Percentiles rank a stretch among this genome's conserved stretches.
phyloP scores from a whole-genome alignment of 2,329 filamentous ascomycete genomes.

The Ambrosiella xylebori region DNA sequence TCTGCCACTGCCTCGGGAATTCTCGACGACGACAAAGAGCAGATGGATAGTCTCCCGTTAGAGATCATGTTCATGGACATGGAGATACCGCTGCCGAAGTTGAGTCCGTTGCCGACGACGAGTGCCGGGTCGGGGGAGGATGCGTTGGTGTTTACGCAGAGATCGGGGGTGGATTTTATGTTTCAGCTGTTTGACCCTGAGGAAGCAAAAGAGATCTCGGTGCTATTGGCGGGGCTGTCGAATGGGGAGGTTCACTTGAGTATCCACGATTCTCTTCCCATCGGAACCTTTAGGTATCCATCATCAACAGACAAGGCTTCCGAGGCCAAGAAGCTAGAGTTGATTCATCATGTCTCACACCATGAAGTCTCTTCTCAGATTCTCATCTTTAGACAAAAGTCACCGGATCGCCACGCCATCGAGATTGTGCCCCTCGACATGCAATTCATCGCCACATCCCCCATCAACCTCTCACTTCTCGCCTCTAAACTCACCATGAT shows the following conservation, averaged over 20 bases:
- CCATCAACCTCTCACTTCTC: conserved; percentile 66
- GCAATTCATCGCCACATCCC: conserved; percentile 62
- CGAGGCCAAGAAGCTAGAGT: conserved; percentile 18
- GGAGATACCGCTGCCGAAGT: conserved; percentile 56
- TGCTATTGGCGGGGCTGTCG: conserved; percentile 57
- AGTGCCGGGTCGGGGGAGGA: conserved; percentile 47
- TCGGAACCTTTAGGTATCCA: conserved; percentile 45
- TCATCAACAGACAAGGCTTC: conserved; percentile 15
- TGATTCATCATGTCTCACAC: conserved; percentile 51
- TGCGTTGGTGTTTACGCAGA: conserved; percentile 49
- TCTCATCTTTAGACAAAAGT: conserved; percentile 38
- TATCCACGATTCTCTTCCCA: conserved; percentile 72
- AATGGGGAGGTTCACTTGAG: conserved; percentile 58
- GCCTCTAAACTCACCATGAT: conserved; percentile 75
- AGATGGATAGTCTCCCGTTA: conserved; percentile 40
- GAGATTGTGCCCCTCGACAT: conserved; percentile 64
- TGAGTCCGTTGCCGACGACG: conserved; percentile 48
- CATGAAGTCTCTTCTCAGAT: conserved; percentile 59
- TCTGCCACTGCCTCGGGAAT: too few species aligned
- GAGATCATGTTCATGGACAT: conserved; percentile 61
- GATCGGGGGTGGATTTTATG: conserved; percentile 50
- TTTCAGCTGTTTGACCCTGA: conserved; percentile 45
- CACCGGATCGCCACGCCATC: conserved; percentile 20
- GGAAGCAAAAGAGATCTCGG: conserved; percentile 58
- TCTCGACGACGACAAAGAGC: too few species aligned